Evolutionary conservation across 2,329 filamentous ascomycete species (phyloP).

Genomic region (Cladosporium sp.): DNA sequence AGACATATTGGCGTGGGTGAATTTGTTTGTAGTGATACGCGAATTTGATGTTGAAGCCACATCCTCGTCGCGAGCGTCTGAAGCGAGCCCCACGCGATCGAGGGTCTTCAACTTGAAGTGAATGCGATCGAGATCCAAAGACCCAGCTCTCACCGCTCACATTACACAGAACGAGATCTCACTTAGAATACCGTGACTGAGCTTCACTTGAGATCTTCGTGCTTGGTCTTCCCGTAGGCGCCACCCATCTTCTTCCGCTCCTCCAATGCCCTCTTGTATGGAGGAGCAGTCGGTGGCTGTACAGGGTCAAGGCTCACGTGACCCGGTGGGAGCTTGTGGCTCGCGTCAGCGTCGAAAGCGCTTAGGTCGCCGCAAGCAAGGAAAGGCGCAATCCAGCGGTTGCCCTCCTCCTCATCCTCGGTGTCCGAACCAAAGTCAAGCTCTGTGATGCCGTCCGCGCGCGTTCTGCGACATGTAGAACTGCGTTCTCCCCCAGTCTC

Average conservation of each 20-base stretch:
- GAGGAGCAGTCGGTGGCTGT: slow-evolving; percentile 91
- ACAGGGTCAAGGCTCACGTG: slow-evolving; percentile 85
- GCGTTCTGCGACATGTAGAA: slow-evolving; percentile 27
- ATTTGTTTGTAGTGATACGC: too few relatives aligned
- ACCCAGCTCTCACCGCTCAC: too few relatives aligned
- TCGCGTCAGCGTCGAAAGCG: slow-evolving; percentile 91
- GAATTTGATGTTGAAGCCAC: too few relatives aligned
- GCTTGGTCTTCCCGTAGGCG: slow-evolving; percentile 68
- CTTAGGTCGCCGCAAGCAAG: slow-evolving; percentile 96
- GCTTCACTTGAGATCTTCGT: slow-evolving; percentile 17
- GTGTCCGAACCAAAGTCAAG: slow-evolving; percentile 43
- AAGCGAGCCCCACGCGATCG: too few relatives aligned
- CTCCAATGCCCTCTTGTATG: slow-evolving; percentile 88
- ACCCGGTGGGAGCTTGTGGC: slow-evolving; percentile 82
- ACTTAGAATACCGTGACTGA: too few relatives aligned
- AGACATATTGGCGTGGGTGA: not conserved
- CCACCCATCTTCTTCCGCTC: slow-evolving; percentile 72
- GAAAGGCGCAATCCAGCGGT: slow-evolving; percentile 89
- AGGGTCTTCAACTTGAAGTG: too few relatives aligned
- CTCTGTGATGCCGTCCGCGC: slow-evolving; percentile 47
- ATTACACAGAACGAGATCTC: too few relatives aligned
- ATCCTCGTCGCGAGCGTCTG: too few relatives aligned
- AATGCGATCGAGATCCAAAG: too few relatives aligned
- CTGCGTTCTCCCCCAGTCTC: slow-evolving; percentile 16
- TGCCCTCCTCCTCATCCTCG: slow-evolving; percentile 37